Base-by-base conservation (phyloP, 805 yeast species). In the Lipomyces spencermartinsiae region DNA sequence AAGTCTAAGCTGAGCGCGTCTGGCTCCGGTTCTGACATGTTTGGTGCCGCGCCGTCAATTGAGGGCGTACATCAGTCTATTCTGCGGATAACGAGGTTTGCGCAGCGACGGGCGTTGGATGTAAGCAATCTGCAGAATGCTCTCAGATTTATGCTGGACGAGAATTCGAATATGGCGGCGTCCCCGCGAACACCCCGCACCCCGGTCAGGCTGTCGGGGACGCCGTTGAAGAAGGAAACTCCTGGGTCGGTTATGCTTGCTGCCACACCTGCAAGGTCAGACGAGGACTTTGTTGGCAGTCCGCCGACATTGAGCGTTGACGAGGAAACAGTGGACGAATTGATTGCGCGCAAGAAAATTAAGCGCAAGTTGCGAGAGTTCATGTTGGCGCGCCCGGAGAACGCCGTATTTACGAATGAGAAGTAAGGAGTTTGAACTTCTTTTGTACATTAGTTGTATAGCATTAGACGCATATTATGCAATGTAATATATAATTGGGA, bases 21-120 rank as follows among this genome's bases (percentile, higher is more conserved):
- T 54, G 19, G 34, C 6, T 14, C 19, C 19, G 58, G 39, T 16
- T 5, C 43, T 2, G n/a, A 16, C 10, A 16, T 31, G 56, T 25
- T 53, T 25, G 29, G 16, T n/a, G 9, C 56, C 31, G 58, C 34
- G 14, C 62, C 61, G 16, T 66, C 72, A 49, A 35, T 67, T 22
- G 71, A 67, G 6, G 65, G 65, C n/a, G 58, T 69, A n/a, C 59
- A 63, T 12, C 56, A 63, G 39, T 63, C 72, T 49, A 63, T 69
- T 29, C 68, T 59, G 54, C 51, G 64, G 37, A 66, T 69, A 53
- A 64, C 69, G 22, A 54, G 58, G 49, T 61, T 61, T 19, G 71
- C 71, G 25, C 60, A 63, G 25, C 55, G 63, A 31, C 62, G 71
- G 8, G 67, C 70, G 10, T 54, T 43, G 59, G 61, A 61, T 14